These are phyloP conservation scores for Cenchrus fungigraminus DNA, from an alignment of 176 grass and related monocot species.

Conservation along the genomic window DNA sequence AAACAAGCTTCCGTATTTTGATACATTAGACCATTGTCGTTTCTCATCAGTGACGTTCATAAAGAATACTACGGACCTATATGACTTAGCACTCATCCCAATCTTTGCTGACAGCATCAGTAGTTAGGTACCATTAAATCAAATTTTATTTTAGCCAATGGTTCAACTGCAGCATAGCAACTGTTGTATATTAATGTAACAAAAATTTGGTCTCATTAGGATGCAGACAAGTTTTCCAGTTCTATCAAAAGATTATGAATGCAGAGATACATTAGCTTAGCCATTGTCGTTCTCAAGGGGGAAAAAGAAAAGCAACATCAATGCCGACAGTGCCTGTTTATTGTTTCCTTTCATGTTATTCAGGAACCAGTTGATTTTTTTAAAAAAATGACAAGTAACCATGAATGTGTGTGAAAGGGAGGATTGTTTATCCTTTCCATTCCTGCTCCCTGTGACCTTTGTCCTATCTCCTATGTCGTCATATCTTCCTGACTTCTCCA, in stretches of 20 bases:
- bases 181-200: neutral
- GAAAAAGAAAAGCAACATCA: neutral
- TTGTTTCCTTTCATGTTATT: neutral
- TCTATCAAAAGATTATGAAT: slow-evolving; percentile 5
- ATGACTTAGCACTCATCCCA: neutral
- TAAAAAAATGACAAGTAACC: neutral
- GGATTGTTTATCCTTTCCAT: neutral
- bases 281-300: neutral
- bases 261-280: neutral
- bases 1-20: too few species aligned
- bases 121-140: neutral
- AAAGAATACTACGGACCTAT: slow-evolving; percentile 17
- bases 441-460: neutral
- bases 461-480: neutral
- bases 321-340: neutral
- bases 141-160: neutral
- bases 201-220: neutral
- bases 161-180: neutral
- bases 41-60: neutral
- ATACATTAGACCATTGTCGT: neutral
- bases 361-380: neutral
- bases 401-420: neutral
- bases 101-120: neutral
- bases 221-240: slow-evolving; percentile 24
- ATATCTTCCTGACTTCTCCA: neutral